Evolutionary conservation across 306 rosid genomes (phyloP), one percentile per base, ranked within the genome.

Genomic region (Cicer pinnatifidum): DNA sequence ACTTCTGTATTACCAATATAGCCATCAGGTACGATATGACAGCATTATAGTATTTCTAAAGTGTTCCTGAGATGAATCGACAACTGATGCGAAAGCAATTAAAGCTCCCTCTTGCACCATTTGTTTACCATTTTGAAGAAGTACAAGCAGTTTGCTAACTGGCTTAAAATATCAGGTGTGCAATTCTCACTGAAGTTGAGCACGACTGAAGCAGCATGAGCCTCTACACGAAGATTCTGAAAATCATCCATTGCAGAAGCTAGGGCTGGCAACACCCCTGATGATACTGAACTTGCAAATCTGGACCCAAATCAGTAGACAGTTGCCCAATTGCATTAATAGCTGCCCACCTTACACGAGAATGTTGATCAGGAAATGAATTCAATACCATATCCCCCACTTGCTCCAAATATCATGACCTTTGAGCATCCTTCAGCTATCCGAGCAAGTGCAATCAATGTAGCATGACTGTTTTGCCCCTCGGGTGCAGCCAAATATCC

Each of bases 61-160:
- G 84, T 89, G 97, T 78, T 91, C 99, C 97, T 95, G 99, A 67
- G 99, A 92, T 72, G 99, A 95, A 89, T 95, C 99, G 6, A 97
- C 99, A 72, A 92, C 99, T 43, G 99, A 95, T 71, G 99, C 99
- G 80, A 95, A 84, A 75, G 97, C 97, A 68, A 97, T 95, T 79
- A 95, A 83, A 54, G 99, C 99, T 37, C 99, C 99, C 82, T 95
- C 99, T 87, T 95, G 97, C 78, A 95, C 99, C 99, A 95, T 92
- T 85, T 95, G 99, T 81, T 92, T 95, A 56, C 97, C 97, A 77
- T 92, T 92, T 97, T 95, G 90, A 81, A 92, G 90, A n/a, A n/a
- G n/a, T 15, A 90, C 93, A 73, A 92, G 96, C 86, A 95, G 64
- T 84, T 92, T 92, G 95, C 97, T 85, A 50, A 92, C 97, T 10